Evolutionary conservation across 2,329 filamentous ascomycete genomes (phyloP).

Genomic region (Neofusicoccum laricinum): DNA sequence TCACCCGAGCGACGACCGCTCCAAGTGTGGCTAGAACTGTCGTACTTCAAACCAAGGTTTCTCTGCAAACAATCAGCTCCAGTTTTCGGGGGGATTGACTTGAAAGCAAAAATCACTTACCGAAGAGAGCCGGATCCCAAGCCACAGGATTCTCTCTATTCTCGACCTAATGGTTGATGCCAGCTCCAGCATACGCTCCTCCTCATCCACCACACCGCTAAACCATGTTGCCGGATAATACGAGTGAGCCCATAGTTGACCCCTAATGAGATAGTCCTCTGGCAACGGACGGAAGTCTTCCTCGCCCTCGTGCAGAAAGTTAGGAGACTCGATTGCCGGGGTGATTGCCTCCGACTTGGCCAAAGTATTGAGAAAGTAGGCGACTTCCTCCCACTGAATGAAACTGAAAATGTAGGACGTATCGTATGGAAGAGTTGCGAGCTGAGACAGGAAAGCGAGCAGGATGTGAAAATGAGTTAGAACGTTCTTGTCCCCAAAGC

Average conservation of each 20-base stretch:
- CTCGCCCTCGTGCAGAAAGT: slow-evolving; percentile 49
- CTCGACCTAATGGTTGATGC: slow-evolving; percentile 58
- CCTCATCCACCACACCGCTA: slow-evolving; percentile 61
- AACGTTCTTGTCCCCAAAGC: slow-evolving; percentile 57
- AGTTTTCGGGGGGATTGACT: neutral
- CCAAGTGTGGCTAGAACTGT: neutral
- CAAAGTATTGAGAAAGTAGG: slow-evolving; percentile 53
- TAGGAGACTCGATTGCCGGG: slow-evolving; percentile 17
- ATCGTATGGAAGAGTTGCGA: slow-evolving; percentile 36
- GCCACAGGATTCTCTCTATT: slow-evolving; percentile 58
- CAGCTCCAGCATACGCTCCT: slow-evolving; percentile 63
- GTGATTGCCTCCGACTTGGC: neutral
- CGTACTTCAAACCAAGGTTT: neutral
- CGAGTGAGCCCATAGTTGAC: slow-evolving; percentile 58
- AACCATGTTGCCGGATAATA: slow-evolving; percentile 64
- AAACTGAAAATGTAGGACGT: slow-evolving; percentile 26
- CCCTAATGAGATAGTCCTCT: slow-evolving; percentile 67
- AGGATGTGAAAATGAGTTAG: slow-evolving; percentile 62
- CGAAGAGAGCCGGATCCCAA: slow-evolving; percentile 40
- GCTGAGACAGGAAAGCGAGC: slow-evolving; percentile 56
- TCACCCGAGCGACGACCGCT: neutral
- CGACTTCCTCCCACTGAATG: slow-evolving; percentile 55
- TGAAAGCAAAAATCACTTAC: neutral
- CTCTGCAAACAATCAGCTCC: neutral
- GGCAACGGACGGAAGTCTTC: slow-evolving; percentile 56